Base-by-base conservation (phyloP, 73 alveolate genomes). In the Uronychia binucleata region DNA sequence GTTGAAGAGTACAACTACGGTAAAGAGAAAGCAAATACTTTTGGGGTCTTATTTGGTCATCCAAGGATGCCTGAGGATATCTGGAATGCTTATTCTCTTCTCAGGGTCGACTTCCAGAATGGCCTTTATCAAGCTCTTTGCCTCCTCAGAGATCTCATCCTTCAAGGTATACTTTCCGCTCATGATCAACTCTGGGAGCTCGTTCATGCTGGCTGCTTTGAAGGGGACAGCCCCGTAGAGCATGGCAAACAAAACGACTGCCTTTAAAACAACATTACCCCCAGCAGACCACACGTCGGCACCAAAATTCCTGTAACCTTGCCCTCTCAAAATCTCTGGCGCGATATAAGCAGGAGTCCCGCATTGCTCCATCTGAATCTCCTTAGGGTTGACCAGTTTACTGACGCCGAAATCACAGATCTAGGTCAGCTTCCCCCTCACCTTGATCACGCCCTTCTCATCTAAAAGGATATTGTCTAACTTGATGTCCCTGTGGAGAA, bases 351-450 rank as follows among this genome's bases (percentile, higher is more conserved):
- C 97, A 28, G 98, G 98, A 30, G 98, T 94, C 14, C 98, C 98
- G 82, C 98, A 94, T 79, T 93, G 95, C 34, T 95, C 98, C 74
- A 77, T 83, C 92, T 93, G 83, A 74, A 75, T 34, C 58, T 87
- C 93, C 28, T 90, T 93, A 34, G 85, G 88, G 31, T 87, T 90
- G 57, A 93, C 92, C 60, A 82, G 84, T 87, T 93, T 90, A 59
- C 96, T 89, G 31, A 95, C 97, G 1, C 99, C 99, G 88, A 96
- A 96, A 81, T 96, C 99, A 8, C 98, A 94, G 77, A 96, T 46
- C 91, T 46, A 46, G 19, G 19, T 46, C 19, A 11, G 19, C 5
- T 19, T 46, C 90, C 92, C 98, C 0, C 92, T 94, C 30, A 94
- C 74, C 85, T 94, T 94, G 30, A 94, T 93, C 75, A 86, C 83